A percentile compares a stretch with the other conserved stretches of the same genome.
Conservation (phyloP, 805 yeast species). For the Vanderwaltozyma yarrowii region DNA sequence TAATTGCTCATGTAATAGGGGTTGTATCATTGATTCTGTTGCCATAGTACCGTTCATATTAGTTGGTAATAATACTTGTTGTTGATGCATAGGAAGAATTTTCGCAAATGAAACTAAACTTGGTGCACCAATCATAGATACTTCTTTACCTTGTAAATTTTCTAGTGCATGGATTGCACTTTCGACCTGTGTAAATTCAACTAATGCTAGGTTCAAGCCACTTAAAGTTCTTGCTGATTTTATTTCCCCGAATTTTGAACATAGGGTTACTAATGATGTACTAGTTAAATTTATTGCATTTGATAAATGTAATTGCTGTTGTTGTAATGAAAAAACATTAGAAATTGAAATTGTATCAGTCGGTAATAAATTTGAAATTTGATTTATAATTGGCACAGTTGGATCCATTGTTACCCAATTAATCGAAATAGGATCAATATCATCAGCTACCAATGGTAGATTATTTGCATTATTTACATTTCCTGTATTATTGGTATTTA, state of each 20-base stretch:
- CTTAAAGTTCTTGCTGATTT: slow-evolving; percentile 51
- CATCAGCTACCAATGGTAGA: slow-evolving; percentile 40
- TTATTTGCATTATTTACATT: not conserved
- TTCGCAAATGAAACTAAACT: slow-evolving; percentile 81
- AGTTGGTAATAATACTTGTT: slow-evolving; percentile 5
- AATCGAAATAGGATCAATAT: slow-evolving; percentile 47
- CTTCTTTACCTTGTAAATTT: slow-evolving; percentile 69
- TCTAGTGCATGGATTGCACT: slow-evolving; percentile 73
- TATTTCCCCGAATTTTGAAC: slow-evolving; percentile 52
- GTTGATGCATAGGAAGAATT: slow-evolving; percentile 34
- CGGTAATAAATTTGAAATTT: slow-evolving; percentile 59
- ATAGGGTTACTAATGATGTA: slow-evolving; percentile 46
- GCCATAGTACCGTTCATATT: slow-evolving; percentile 2
- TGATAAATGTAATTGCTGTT: slow-evolving; percentile 42
- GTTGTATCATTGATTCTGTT: slow-evolving; percentile 13
- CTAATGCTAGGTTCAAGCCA: slow-evolving; percentile 43
- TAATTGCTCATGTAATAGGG: slow-evolving; percentile 26
- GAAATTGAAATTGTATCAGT: slow-evolving; percentile 70
- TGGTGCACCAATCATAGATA: slow-evolving; percentile 61
- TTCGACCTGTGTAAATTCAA: slow-evolving; percentile 64
- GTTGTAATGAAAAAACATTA: slow-evolving; percentile 41
- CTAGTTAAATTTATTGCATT: slow-evolving; percentile 36
- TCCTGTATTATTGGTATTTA: slow-evolving; percentile 5
- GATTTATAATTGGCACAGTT: slow-evolving; percentile 62
- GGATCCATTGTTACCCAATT: slow-evolving; percentile 65